Base-by-base conservation (phyloP, 805 yeast genomes). In the Wickerhamomyces chaumierensis region DNA sequence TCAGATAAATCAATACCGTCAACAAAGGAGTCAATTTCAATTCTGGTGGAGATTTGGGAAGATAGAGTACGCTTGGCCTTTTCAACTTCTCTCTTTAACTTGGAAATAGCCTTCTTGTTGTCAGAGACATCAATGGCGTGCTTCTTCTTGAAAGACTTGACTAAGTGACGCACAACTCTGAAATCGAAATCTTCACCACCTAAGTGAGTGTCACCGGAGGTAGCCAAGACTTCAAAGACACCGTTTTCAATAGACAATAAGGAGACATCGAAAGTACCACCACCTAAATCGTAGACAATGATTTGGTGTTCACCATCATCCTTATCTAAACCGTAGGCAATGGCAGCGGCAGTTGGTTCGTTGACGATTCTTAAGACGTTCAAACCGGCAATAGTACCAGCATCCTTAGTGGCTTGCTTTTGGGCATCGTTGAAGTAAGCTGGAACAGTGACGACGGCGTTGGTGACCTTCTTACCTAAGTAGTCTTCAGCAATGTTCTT, bases 111-210 rank as follows among this genome's bases (percentile, higher is more conserved):
- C 69, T 87, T 83, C 53, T 78, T 72, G 69, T 86, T 87, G 44
- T 73, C 69, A 48, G 84, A 62, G 47, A 90, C 69, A 62, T 92
- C 96, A 56, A 85, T 80, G 56, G 74, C 74, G 62, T 87, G 78
- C 73, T 90, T 90, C 79, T 92, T 84, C 76, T 88, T 86, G 72
- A 87, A 87, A 41, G 78, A 71, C 67, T 81, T 82, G 58, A 77
- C 73, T 61, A 88, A 83, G 66, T 85, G 92, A 65, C 79, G 79
- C 48, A 86, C 88, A 58, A 86, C 81, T 65, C 86, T 78, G 71
- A 73, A 77, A 68, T 86, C 96, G 54, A 86, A 86, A 68, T 86
- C 96, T 71, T 86, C 95, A 76, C 96, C 96, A 75, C 96, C 96
- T 66, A 86, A 76, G 64, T 86, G 96, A 46, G 96, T 86, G 63